Evolutionary conservation across 2,329 filamentous ascomycete species (phyloP), one percentile per base, ranked within the genome.

Genomic region (Colletotrichum caudatum): DNA sequence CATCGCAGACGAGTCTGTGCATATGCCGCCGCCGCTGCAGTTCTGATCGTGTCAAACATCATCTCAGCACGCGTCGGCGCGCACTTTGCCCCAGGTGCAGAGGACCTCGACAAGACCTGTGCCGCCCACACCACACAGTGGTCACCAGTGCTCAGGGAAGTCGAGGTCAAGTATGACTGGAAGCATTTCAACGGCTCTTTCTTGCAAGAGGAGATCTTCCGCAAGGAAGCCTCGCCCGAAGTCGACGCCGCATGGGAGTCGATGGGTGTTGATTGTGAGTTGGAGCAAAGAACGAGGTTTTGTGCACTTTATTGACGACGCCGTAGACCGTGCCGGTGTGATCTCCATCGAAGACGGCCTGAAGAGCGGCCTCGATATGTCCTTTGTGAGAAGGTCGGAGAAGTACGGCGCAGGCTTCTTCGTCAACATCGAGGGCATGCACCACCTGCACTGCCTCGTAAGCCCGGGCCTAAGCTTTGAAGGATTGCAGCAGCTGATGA

Each of bases 381-480:
- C 86, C 26, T 88, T 90, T 70, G 88, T 91, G 9, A 86, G 88
- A 74, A 82, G 90, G 23, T 83, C 81, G 8, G 78, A 83, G 4
- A 83, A 87, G 63, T 86, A 91, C 74, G 89, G 89, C 0, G 88
- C 88, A 35, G 89, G 89, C 0, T 91, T 84, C 77, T 80, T 87
- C 3, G 87, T 86, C n/a, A 88, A 89, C 51, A 83, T 89, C 1
- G 86, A 89, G 76, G 87, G 86, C 8, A 79, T 88, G 77, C 86
- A 89, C 75, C 87, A 89, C 71, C 76, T 89, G 18, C 87, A 91
- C 76, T 91, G 89, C 73, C 75, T 91, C 76, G 87, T 88, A 78
- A 72, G 76, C 33, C 33, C 11, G 48, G 2, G 9, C 11, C 1
- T 33, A 3, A 0, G 7, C 2, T 37, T 33, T n/a, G 3, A 16